Conservation (phyloP, 2,329 filamentous ascomycete species). For the Aphanocladium album region DNA sequence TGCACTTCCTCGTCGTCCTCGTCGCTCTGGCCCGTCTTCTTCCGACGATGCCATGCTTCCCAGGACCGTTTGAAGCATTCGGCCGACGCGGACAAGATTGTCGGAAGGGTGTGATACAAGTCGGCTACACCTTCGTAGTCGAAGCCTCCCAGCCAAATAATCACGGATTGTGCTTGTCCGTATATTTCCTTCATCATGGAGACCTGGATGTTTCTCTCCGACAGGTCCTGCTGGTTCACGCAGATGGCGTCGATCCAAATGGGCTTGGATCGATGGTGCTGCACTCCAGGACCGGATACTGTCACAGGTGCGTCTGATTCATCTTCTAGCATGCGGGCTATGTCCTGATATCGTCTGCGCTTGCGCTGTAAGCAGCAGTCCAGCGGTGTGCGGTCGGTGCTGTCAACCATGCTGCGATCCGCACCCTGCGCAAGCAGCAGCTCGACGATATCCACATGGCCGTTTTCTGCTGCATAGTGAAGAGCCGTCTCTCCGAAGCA, state of each 20-base stretch:
- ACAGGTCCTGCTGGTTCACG: constrained; percentile 16
- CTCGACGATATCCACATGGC: constrained; percentile 6
- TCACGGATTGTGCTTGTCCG: constrained; percentile 6
- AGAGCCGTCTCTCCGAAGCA: constrained; percentile 14
- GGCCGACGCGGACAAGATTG: not conserved
- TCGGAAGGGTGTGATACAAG: constrained; percentile 1
- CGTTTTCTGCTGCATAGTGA: constrained; percentile 10
- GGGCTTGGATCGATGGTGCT: not conserved
- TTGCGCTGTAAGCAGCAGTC: constrained; percentile 12
- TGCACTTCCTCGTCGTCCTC: constrained; percentile 12
- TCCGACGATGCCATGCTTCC: constrained; percentile 8
- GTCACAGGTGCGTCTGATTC: not conserved
- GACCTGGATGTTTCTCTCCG: constrained; percentile 15
- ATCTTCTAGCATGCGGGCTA: constrained; percentile 1
- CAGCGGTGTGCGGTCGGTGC: constrained; percentile 8
- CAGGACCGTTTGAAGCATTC: constrained; percentile 12
- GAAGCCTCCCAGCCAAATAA: constrained; percentile 12
- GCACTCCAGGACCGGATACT: constrained; percentile 3
- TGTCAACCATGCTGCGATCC: constrained; percentile 1
- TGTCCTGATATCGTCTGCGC: constrained; percentile 3
- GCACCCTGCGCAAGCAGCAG: constrained; percentile 4
- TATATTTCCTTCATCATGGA: constrained; percentile 18
- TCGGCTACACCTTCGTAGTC: not conserved
- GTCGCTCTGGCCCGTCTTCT: not conserved
- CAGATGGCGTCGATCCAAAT: constrained; percentile 19